phyloP scores from a whole-genome alignment of 2,329 filamentous ascomycete genomes.

The Phialophora macrospora region DNA sequence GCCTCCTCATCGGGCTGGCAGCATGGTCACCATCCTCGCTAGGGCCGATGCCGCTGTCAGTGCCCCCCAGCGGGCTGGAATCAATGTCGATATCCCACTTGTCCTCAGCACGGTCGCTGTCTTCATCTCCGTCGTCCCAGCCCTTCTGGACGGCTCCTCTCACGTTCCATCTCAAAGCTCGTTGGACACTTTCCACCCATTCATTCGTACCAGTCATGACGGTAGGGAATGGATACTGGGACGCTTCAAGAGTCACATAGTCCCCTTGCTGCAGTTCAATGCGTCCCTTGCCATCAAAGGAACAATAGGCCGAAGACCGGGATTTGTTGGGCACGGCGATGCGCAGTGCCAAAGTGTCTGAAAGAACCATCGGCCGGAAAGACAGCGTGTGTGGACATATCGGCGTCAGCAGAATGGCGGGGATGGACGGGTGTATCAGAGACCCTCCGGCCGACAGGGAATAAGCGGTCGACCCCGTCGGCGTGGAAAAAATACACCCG shows the following conservation, averaged over 20 bases:
- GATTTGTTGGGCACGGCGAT: slow-evolving; percentile 84
- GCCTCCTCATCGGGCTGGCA: slow-evolving; percentile 67
- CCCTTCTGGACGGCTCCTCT: slow-evolving; percentile 89
- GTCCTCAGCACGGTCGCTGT: slow-evolving; percentile 53
- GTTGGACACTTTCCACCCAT: slow-evolving; percentile 95
- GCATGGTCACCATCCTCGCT: slow-evolving; percentile 67
- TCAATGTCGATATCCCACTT: slow-evolving; percentile 97
- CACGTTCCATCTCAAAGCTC: slow-evolving; percentile 93
- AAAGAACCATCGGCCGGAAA: slow-evolving; percentile 97
- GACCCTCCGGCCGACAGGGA: slow-evolving; percentile 94
- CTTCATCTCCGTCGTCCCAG: slow-evolving; percentile 61
- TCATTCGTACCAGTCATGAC: slow-evolving; percentile 87
- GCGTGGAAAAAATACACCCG: slow-evolving; percentile 96
- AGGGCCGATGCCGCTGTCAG: slow-evolving; percentile 55
- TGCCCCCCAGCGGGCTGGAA: slow-evolving; percentile 45
- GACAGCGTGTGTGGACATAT: slow-evolving; percentile 97
- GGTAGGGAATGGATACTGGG: slow-evolving; percentile 95
- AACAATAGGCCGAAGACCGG: slow-evolving; percentile 92
- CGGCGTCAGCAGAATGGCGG: slow-evolving; percentile 92
- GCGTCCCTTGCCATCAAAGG: slow-evolving; percentile 95
- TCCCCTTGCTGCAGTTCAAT: slow-evolving; percentile 92
- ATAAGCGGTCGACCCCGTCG: slow-evolving; percentile 92
- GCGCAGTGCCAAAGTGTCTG: slow-evolving; percentile 88
- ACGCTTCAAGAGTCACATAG: slow-evolving; percentile 93
- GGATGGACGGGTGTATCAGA: slow-evolving; percentile 94